Conservation (phyloP, 495 filamentous ascomycete species). For the Talaromyces thailandensis region DNA sequence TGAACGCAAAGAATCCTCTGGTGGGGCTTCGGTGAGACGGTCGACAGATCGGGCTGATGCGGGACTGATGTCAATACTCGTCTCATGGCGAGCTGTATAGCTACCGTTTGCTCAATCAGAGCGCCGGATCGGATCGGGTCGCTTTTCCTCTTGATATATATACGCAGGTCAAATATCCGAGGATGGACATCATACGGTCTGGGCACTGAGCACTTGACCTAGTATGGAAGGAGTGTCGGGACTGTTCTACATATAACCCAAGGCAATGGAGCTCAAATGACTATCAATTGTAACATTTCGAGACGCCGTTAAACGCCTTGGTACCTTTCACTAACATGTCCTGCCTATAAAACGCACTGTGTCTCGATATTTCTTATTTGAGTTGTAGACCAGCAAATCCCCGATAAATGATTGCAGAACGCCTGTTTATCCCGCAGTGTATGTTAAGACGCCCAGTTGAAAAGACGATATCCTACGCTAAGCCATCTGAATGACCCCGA, state of each 20-base stretch:
- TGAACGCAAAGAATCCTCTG: constrained; percentile 13
- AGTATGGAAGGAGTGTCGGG: not conserved
- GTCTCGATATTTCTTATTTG: not conserved
- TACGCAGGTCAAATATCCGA: not conserved
- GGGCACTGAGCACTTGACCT: not conserved
- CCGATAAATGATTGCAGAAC: not conserved
- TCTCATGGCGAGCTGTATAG: constrained; percentile 6
- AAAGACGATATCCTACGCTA: not conserved
- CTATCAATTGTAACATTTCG: not conserved
- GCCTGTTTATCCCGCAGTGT: not conserved
- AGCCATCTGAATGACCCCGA: not conserved
- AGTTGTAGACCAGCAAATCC: not conserved
- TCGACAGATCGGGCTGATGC: constrained; percentile 33
- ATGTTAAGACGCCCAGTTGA: not conserved
- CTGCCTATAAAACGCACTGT: not conserved
- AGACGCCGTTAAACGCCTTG: not conserved
- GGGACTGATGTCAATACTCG: constrained; percentile 37
- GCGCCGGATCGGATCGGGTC: not conserved
- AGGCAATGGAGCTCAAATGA: not conserved
- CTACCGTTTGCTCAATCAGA: not conserved
- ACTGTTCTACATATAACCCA: not conserved
- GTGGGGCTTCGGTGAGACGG: constrained; percentile 27
- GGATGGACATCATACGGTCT: not conserved
- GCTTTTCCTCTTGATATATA: not conserved
- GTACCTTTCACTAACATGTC: not conserved